phyloP scores from a whole-genome alignment of 2,329 filamentous ascomycete genomes.

The Phialophora verrucosa region DNA sequence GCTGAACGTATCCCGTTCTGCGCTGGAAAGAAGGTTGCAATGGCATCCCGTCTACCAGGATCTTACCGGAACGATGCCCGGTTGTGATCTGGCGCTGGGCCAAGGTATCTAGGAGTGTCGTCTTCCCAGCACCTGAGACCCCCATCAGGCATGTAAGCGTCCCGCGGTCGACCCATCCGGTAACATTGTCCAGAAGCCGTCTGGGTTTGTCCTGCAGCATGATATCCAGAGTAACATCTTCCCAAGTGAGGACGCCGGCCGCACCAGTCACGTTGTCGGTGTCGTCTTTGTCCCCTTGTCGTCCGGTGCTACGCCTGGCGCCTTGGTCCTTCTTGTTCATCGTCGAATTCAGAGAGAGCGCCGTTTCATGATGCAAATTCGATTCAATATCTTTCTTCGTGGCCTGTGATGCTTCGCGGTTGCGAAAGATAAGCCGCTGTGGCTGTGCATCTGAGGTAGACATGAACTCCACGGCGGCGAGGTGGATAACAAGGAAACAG shows the following conservation, averaged over 20 bases:
- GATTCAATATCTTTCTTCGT: slow-evolving; percentile 37
- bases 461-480: slow-evolving; percentile 68
- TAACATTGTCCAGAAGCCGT: slow-evolving; percentile 60
- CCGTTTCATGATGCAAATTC: not conserved
- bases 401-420: slow-evolving; percentile 28
- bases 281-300: slow-evolving; percentile 28
- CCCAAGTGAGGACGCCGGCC: slow-evolving; percentile 56
- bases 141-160: slow-evolving; percentile 65
- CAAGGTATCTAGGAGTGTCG: slow-evolving; percentile 63
- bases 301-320: slow-evolving; percentile 49
- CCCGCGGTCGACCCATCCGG: slow-evolving; percentile 62
- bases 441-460: slow-evolving; percentile 67
- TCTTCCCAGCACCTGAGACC: slow-evolving; percentile 66
- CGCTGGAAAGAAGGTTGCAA: slow-evolving; percentile 65
- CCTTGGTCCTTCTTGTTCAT: slow-evolving; percentile 40
- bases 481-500: slow-evolving; percentile 69
- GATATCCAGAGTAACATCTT: slow-evolving; percentile 61
- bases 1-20: slow-evolving; percentile 71
- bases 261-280: slow-evolving; percentile 27
- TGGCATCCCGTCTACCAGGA: slow-evolving; percentile 66
- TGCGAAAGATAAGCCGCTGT: slow-evolving; percentile 71
- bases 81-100: slow-evolving; percentile 67
- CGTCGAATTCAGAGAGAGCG: not conserved
- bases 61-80: slow-evolving; percentile 69
- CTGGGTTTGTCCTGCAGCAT: slow-evolving; percentile 58